Percentiles rank a stretch among this genome's conserved stretches.
Conservation (phyloP, 164 flowering plant genomes). For the Vitis cinerea region DNA sequence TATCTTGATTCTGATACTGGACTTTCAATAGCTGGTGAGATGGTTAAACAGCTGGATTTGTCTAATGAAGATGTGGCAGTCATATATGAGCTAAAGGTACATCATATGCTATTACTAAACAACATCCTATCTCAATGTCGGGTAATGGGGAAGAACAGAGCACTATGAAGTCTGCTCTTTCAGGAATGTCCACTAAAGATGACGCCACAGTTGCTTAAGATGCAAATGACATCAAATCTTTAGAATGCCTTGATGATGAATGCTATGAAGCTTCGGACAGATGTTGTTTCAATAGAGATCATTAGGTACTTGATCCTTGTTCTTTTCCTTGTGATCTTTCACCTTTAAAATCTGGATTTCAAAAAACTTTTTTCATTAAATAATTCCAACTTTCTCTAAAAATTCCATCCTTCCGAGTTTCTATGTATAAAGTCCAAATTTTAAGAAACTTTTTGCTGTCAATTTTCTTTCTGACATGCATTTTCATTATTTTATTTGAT, state of each 20-base stretch:
- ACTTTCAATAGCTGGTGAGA: too few species aligned
- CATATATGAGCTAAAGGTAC: slow-evolving; percentile 35
- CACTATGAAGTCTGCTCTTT: slow-evolving; percentile 26
- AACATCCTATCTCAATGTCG: slow-evolving; percentile 7
- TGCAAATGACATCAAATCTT: not conserved
- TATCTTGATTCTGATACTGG: slow-evolving; percentile 2
- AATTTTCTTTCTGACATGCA: too few species aligned
- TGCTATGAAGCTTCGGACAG: slow-evolving; percentile 3
- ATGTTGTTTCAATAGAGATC: slow-evolving; percentile 15
- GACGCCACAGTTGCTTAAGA: slow-evolving; percentile 1
- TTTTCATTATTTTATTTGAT: too few species aligned
- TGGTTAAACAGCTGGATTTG: slow-evolving; percentile 34
- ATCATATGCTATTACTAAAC: slow-evolving; percentile 9
- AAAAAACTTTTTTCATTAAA: too few species aligned
- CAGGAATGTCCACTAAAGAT: slow-evolving; percentile 36
- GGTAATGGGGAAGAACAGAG: slow-evolving; percentile 18
- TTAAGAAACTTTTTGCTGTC: too few species aligned
- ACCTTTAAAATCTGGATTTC: too few species aligned
- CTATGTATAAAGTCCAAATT: too few species aligned
- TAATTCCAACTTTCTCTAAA: too few species aligned
- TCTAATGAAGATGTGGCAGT: slow-evolving; percentile 44
- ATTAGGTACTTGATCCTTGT: slow-evolving; percentile 8
- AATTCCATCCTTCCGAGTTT: too few species aligned
- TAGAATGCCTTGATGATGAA: slow-evolving; percentile 14
- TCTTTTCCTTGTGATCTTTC: too few species aligned